Percentiles rank a stretch among this genome's conserved stretches.
Evolutionary conservation across 1,284 basidiomycete genomes (phyloP).

Genomic region (Apiotrichum siamense): DNA sequence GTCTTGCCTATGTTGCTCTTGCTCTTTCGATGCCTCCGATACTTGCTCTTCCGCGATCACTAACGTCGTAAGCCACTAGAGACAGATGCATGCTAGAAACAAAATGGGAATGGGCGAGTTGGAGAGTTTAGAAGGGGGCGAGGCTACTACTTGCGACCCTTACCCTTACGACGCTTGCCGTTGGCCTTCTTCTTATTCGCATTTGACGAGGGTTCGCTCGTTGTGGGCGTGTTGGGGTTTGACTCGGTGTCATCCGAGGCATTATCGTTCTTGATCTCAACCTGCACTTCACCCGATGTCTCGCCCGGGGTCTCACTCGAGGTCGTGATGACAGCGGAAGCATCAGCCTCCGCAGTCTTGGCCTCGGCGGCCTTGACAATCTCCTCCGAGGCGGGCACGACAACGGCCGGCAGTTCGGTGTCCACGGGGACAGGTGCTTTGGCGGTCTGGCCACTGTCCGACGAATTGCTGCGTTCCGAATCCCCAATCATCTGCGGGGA

Average conservation of each 20-base stretch:
- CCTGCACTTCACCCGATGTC: no score
- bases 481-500: background rate
- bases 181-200: slow-evolving; percentile 2
- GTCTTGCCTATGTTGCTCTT: background rate
- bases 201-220: background rate
- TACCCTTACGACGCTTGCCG: slow-evolving; percentile 8
- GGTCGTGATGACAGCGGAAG: no score
- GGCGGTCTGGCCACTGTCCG: background rate
- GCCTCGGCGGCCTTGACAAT: slow-evolving; percentile 6
- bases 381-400: no score
- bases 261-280: slow-evolving; percentile 3
- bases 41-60: no score
- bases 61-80: background rate
- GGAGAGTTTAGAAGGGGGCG: background rate
- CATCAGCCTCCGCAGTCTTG: background rate
- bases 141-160: slow-evolving; percentile 10
- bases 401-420: no score
- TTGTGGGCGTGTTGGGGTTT: background rate
- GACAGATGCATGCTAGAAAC: slow-evolving; percentile 4
- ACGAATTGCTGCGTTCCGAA: background rate
- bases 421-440: background rate
- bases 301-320: no score
- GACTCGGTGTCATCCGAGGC: background rate
- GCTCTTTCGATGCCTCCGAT: background rate
- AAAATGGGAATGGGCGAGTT: background rate